Conservation (phyloP, 441 rosid species). For the Erysimum pusillum region DNA sequence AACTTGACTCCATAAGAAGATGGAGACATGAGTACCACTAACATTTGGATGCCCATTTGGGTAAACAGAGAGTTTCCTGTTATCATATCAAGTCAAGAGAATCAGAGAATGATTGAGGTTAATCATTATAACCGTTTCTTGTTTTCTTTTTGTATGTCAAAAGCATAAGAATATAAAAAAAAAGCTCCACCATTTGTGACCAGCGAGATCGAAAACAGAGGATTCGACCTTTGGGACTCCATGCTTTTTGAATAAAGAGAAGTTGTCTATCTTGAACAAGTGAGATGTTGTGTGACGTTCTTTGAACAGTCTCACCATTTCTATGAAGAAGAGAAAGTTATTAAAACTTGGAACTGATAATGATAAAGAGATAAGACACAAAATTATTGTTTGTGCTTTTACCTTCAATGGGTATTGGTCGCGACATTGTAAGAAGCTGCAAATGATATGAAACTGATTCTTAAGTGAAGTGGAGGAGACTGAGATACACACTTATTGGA, state of each 20-base stretch:
- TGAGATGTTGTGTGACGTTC: constrained; percentile 17
- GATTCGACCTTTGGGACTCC: constrained; percentile 9
- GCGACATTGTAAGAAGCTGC: constrained; percentile 31
- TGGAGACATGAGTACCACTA: constrained; percentile 17
- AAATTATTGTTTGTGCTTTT: neutral
- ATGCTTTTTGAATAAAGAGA: constrained; percentile 31
- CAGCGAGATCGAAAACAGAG: constrained; percentile 37
- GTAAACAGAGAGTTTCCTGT: constrained; percentile 35
- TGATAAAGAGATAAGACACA: neutral
- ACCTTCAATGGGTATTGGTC: constrained; percentile 38
- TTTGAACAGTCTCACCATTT: constrained; percentile 30
- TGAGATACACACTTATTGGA: neutral
- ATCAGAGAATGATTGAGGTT: no score
- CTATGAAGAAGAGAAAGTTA: constrained; percentile 6
- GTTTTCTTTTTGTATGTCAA: neutral
- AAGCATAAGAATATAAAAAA: constrained; percentile 1
- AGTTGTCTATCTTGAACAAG: constrained; percentile 44
- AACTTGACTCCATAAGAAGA: constrained; percentile 37
- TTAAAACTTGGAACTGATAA: neutral
- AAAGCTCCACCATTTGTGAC: constrained; percentile 26
- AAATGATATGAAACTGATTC: neutral
- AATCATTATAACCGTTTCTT: neutral
- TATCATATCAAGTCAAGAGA: constrained; percentile 7
- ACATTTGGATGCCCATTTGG: constrained; percentile 23
- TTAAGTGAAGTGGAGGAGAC: neutral